Evolutionary conservation across 116 monocot genomes (phyloP).

Genomic region (Cymodocea nodosa): DNA sequence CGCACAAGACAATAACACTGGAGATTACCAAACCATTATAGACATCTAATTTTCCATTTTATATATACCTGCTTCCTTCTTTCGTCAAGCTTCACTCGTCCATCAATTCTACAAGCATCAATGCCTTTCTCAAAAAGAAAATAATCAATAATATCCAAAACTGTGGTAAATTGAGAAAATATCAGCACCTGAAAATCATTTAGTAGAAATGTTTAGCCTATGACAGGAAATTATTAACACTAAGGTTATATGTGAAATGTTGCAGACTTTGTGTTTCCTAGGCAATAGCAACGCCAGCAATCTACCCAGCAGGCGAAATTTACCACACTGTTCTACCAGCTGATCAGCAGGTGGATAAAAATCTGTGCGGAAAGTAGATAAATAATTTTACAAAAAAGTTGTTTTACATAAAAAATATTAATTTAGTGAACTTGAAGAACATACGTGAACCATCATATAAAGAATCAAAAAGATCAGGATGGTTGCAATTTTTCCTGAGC

Average conservation of each 20-base stretch:
- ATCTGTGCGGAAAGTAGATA: conserved; percentile 19
- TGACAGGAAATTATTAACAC: neutral
- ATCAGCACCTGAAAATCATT: conserved; percentile 47
- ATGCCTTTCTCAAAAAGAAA: conserved; percentile 55
- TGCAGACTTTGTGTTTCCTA: conserved; percentile 65
- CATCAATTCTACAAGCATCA: conserved; percentile 82
- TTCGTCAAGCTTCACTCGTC: conserved; percentile 59
- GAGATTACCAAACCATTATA: neutral
- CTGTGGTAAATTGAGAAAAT: conserved; percentile 86
- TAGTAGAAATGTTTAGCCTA: neutral
- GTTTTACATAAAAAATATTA: neutral
- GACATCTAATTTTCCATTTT: neutral
- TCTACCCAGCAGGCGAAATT: conserved; percentile 68
- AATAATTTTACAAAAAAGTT: conserved; percentile 1
- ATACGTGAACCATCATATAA: conserved; percentile 43
- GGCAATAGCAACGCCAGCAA: conserved; percentile 52
- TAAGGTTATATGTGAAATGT: neutral
- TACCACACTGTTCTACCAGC: conserved; percentile 77
- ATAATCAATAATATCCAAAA: conserved; percentile 76
- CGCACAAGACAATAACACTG: neutral
- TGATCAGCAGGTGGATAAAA: conserved; percentile 62
- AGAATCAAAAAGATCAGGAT: conserved; percentile 80
- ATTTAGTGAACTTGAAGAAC: conserved; percentile 2
- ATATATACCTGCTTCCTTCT: conserved; percentile 48
- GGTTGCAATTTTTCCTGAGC: conserved; percentile 85